Evolutionary conservation across 164 flowering plant genomes (phyloP).

Genomic region (Vitis rupestris): DNA sequence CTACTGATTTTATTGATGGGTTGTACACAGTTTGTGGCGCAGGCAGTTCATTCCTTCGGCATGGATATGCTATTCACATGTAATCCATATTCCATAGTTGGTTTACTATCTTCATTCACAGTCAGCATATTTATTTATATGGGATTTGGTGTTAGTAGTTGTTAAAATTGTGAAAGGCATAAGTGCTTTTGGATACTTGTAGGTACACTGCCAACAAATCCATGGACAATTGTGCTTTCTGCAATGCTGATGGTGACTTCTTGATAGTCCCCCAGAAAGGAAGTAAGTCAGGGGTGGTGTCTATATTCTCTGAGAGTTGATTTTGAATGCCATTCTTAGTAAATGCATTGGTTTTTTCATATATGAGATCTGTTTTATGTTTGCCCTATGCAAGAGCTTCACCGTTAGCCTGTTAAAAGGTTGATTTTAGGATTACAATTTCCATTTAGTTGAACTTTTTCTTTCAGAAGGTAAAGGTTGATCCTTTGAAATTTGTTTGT

Average conservation of each 20-base stretch:
- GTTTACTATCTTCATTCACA: slow-evolving; percentile 2
- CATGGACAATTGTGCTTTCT: slow-evolving; percentile 86
- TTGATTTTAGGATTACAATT: background rate
- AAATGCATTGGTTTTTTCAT: background rate
- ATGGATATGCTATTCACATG: slow-evolving; percentile 98
- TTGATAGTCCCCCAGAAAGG: slow-evolving; percentile 90
- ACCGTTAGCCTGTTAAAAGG: background rate
- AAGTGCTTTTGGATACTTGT: slow-evolving; percentile 15
- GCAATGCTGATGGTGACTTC: slow-evolving; percentile 98
- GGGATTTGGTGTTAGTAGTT: background rate
- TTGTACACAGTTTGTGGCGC: slow-evolving; percentile 80
- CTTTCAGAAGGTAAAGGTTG: too few relatives aligned
- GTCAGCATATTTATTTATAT: too few relatives aligned
- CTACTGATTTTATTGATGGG: slow-evolving; percentile 88
- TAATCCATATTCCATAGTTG: slow-evolving; percentile 32
- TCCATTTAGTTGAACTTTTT: too few relatives aligned
- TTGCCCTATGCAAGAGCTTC: background rate
- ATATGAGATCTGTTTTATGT: background rate
- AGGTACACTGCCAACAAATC: slow-evolving; percentile 95
- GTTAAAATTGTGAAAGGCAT: background rate
- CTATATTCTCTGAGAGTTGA: background rate
- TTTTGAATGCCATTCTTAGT: background rate
- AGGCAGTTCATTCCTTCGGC: slow-evolving; percentile 90
- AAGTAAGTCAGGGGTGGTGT: slow-evolving; percentile 54
- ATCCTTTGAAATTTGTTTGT: background rate